These are phyloP conservation scores for Saccharomyces pastorianus DNA, from an alignment of 1,139 yeast species.

Conservation along the genomic window DNA sequence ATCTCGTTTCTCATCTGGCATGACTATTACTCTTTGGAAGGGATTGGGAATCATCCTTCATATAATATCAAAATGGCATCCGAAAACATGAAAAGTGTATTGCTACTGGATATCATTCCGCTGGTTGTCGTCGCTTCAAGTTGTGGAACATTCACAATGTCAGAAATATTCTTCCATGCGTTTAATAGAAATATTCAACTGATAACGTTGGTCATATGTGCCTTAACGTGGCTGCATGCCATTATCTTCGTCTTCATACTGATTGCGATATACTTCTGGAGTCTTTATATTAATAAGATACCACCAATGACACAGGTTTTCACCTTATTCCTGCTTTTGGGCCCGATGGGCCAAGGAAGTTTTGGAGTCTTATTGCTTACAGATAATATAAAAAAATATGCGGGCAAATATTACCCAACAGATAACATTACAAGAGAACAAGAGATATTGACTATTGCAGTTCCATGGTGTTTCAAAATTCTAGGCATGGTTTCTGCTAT, in stretches of 20 bases:
- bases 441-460: conserved; percentile 11
- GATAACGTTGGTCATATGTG: conserved; percentile 46
- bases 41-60: conserved; percentile 36
- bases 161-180: conserved; percentile 38
- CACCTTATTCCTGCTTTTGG: conserved; percentile 54
- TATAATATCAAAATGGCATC: conserved; percentile 11
- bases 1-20: conserved; percentile 41
- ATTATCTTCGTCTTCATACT: conserved; percentile 51
- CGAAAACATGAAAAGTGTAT: conserved; percentile 16
- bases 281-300: conserved; percentile 48
- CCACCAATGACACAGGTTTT: conserved; percentile 45
- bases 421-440: conserved; percentile 5
- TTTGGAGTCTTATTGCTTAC: conserved; percentile 59
- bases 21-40: conserved; percentile 23
- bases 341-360: conserved; percentile 76
- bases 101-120: conserved; percentile 63
- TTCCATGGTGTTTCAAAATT: conserved; percentile 28
- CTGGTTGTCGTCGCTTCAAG: conserved; percentile 65
- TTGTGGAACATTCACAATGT: conserved; percentile 44
- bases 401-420: conserved; percentile 15
- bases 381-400: conserved; percentile 30
- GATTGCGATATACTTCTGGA: conserved; percentile 50
- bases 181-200: conserved; percentile 35
- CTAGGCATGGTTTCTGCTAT: conserved; percentile 37
- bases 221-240: conserved; percentile 63